phyloP scores from a whole-genome alignment of 2,329 filamentous ascomycete genomes.

The Dothistroma septosporum region DNA sequence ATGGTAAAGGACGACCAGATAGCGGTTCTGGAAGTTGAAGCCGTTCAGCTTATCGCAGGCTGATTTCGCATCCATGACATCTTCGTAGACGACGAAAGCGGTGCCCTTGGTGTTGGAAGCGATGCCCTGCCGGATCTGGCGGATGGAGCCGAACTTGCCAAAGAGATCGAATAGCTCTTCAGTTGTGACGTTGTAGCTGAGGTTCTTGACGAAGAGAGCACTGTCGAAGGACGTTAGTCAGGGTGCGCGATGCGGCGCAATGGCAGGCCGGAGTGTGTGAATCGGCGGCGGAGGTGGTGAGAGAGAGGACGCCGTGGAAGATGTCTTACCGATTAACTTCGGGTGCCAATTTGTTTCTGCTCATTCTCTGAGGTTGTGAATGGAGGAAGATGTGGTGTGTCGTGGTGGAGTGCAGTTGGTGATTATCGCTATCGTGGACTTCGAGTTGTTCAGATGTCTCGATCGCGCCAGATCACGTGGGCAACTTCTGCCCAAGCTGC shows the following conservation, averaged over 20 bases:
- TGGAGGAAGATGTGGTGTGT: slow-evolving; percentile 13
- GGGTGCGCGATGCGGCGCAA: slow-evolving; percentile 6
- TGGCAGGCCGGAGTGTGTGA: not conserved
- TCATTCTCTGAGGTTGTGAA: slow-evolving; percentile 64
- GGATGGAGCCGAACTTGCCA: slow-evolving; percentile 61
- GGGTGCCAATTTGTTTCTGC: slow-evolving; percentile 95
- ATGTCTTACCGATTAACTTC: slow-evolving; percentile 90
- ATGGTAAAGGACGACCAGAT: slow-evolving; percentile 83
- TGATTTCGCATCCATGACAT: slow-evolving; percentile 97
- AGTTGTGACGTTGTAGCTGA: slow-evolving; percentile 98
- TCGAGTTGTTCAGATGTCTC: not conserved
- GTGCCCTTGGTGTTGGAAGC: slow-evolving; percentile 97
- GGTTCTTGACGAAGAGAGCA: slow-evolving; percentile 99
- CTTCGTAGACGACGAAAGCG: slow-evolving; percentile 98
- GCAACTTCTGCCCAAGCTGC: no score
- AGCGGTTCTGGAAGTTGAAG: slow-evolving; percentile 99
- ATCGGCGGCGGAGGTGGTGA: slow-evolving; percentile 4
- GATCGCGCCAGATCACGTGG: no score
- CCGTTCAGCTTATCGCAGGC: slow-evolving; percentile 99
- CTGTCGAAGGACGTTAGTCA: slow-evolving; percentile 46
- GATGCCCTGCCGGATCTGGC: slow-evolving; percentile 97
- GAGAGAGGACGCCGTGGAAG: not conserved
- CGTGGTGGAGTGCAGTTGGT: slow-evolving; percentile 1
- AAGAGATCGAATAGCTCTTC: slow-evolving; percentile 99
- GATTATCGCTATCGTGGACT: not conserved